Base-by-base conservation (phyloP, 1,139 yeast species). In the Saccharomyces hybrid region DNA sequence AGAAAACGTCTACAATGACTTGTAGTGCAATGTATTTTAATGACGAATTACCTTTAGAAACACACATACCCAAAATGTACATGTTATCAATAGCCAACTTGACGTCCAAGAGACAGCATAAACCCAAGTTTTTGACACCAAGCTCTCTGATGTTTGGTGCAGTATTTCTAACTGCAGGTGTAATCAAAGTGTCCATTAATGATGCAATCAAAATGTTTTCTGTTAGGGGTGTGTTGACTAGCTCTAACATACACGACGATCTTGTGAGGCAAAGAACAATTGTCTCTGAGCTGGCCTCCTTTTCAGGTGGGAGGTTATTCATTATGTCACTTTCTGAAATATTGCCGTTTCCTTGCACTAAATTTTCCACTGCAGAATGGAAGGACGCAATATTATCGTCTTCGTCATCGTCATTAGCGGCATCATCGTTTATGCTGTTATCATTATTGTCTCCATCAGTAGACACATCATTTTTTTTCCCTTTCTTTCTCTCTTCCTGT, bases 121-220 rank as follows among this genome's bases (percentile, higher is more conserved):
- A 75, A 0, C 97, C 96, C 38, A 91, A 76, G 62, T 96, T 87
- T 54, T 78, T 78, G 42, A 88, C 75, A 1, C 96, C 97, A 3
- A 85, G 74, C 51, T 80, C 82, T 56, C 95, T 77, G 8, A 85
- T 76, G 3, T 78, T 77, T 7, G 83, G 74, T 48, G 83, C 86
- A 26, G 78, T 78, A 57, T 82, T 78, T 48, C 83, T 76, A 11
- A 90, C 82, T 0, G 96, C 89, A 5, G 95, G 95, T n/a, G 82
- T 80, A n/a, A 93, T 85, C 61, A 90, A 76, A 25, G 88, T 84
- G 31, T 85, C 86, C 52, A 87, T 77, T 57, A 93, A 73, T 0
- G 96, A 83, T n/a, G 81, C 80, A 54, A 91, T 75, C 6, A 88
- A 80, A 52, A 84, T 76, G 61, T 87, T 87, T 52, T 81, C 81